Conservation (phyloP, 2,329 filamentous ascomycete genomes). For the Setomelanomma holmii region DNA sequence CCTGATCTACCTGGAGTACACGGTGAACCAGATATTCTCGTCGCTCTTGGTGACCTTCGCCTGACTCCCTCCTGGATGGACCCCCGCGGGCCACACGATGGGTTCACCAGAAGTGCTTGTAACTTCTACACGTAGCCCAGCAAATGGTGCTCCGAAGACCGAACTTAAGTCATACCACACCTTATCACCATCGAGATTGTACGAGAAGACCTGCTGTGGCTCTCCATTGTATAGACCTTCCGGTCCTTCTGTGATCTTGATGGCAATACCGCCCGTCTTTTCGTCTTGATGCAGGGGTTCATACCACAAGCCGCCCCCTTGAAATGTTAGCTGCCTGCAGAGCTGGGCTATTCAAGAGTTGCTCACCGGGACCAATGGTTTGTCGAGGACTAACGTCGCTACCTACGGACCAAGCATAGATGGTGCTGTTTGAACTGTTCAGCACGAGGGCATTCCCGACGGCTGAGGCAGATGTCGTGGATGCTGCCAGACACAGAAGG, state of each 20-base stretch:
- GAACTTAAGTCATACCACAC: constrained; percentile 38
- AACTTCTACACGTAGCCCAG: constrained; percentile 29
- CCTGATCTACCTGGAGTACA: constrained; percentile 16
- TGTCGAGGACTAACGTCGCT: constrained; percentile 19
- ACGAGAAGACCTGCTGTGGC: constrained; percentile 32
- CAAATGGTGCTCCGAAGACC: constrained; percentile 38
- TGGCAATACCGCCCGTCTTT: constrained; percentile 31
- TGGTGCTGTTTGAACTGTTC: constrained; percentile 25
- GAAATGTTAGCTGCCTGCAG: background rate
- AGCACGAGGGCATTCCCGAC: constrained; percentile 32
- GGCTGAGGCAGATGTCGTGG: constrained; percentile 28
- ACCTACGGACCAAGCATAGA: constrained; percentile 37
- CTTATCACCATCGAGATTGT: constrained; percentile 27
- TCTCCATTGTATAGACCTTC: constrained; percentile 28
- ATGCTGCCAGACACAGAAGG: constrained; percentile 14
- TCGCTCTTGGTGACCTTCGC: constrained; percentile 24
- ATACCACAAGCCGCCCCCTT: constrained; percentile 23
- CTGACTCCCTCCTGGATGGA: constrained; percentile 31
- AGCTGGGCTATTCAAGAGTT: background rate
- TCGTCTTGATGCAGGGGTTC: constrained; percentile 28
- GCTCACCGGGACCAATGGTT: constrained; percentile 23
- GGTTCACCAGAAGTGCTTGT: constrained; percentile 21
- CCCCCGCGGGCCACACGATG: constrained; percentile 33
- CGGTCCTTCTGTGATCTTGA: constrained; percentile 33
- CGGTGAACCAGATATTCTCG: constrained; percentile 33